Base-by-base conservation (phyloP, 768 basidiomycete species). In the Pholiota conissans region DNA sequence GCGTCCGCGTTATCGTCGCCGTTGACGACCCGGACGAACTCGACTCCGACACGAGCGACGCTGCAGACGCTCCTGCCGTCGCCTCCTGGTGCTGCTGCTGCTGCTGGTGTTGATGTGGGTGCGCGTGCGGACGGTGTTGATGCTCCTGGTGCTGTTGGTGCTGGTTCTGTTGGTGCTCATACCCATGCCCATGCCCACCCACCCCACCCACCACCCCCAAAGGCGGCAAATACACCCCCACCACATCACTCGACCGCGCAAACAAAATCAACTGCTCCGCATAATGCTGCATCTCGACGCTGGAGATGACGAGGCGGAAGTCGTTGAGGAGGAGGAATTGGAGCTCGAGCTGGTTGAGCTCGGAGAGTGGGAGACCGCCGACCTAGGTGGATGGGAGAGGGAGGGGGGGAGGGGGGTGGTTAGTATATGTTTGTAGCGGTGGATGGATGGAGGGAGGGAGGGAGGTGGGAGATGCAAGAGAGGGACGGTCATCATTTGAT, bases 291-390 rank as follows among this genome's bases (percentile, higher is more conserved):
- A 98, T 94, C 73, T 98, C 96, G 16, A 90, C 85, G 8, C 83
- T 79, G 1, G 90, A 85, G 65, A 99, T 92, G 65, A 90, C 89
- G 52, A 99, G 82, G 14, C 85, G 79, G 68, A 99, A 99, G 75
- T 98, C 93, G 73, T 98, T 99, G 7, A 98, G 82, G 5, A 98
- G 87, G 5, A 98, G 80, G 70, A 99, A 99, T 63, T 98, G 97
- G 1, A 99, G 86, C 68, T 99, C 97, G 51, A 99, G 86, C 67
- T 95, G 93, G 71, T 99, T 98, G 49, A 99, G 84, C 69, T 96
- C 93, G 32, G 87, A 79, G 57, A 92, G 85, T 0, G 97, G 97
- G 0, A 99, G 83, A 24, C 97, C 97, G 40, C 97, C 97, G 60
- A 99, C 96, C 94, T 95, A n/a, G n/a, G 27, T 27, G 39, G 26